Base-by-base conservation (phyloP, 495 filamentous ascomycete species). In the Podospora comata region DNA sequence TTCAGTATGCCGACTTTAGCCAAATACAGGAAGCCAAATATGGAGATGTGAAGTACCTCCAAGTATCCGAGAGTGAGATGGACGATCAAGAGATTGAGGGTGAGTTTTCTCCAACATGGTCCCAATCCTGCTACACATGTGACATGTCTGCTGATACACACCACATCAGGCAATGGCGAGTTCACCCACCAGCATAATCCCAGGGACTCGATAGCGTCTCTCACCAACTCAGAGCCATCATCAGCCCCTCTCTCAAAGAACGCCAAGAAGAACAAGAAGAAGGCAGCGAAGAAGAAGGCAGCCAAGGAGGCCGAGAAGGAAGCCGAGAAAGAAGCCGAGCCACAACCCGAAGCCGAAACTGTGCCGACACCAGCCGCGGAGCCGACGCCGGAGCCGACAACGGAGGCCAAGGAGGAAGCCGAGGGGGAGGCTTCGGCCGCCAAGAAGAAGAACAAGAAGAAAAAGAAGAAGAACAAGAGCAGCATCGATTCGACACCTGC, bases 1-100 rank as follows among this genome's bases (percentile, higher is more conserved):
- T 83, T 64, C 73, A 78, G 73, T 80, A 75, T 72, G 75, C 80
- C 72, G 72, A 83, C 71, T 81, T 73, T 73, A 74, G 69, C 68
- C 26, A 69, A 66, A 67, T 76, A 62, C 74, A 79, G 75, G 71
- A 79, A 67, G 74, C 79, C 69, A 64, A 82, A 60, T 81, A 75
- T 71, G 79, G 75, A 59, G 64, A 77, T 30, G 72, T 82, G 62
- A 66, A 79, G 67, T 81, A 76, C 70, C 72, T 77, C 66, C 20
- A 78, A 63, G 58, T 66, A 19, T 65, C 75, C 4, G 72, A 77
- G 58, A 75, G 76, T 32, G 79, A 81, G 56, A 67, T 72, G 34
- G 82, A 80, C 20, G 64, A 75, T 55, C 30, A 54, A 23, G 75
- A 73, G 58, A 68, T 69, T 66, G 69, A 71, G 15, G 71, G 67